These are phyloP conservation scores for Carex littledalei DNA, from an alignment of 176 grass and related monocot genomes.

Conservation along the genomic window DNA sequence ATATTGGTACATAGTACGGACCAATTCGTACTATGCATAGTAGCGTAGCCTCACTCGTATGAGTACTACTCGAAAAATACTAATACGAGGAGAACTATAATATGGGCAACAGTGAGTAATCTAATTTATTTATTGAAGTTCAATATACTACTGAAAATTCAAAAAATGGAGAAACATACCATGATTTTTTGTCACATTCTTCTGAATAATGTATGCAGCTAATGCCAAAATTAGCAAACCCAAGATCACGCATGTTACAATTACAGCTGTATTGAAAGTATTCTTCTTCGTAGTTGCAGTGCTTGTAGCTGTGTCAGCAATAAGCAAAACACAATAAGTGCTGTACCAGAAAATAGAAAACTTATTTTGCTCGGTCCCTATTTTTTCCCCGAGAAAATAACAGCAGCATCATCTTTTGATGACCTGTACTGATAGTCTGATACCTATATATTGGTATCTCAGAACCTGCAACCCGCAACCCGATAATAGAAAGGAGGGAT, in stretches of 20 bases:
- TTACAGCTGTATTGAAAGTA: background rate
- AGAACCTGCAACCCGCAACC: constrained; percentile 32
- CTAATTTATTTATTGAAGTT: background rate
- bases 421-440: background rate
- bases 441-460: constrained; percentile 22
- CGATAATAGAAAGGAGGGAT: constrained; percentile 31
- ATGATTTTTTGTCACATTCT: background rate
- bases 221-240: background rate
- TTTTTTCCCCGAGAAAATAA: background rate
- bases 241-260: background rate
- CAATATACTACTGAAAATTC: background rate
- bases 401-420: background rate
- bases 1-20: no score
- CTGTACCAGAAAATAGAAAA: background rate
- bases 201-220: constrained; percentile 4
- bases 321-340: background rate
- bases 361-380: background rate
- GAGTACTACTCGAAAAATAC: background rate
- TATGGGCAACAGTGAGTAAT: background rate
- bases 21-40: no score
- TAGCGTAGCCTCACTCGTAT: no score
- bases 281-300: background rate
- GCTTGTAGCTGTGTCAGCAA: constrained; percentile 9
- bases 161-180: constrained; percentile 1
- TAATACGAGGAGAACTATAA: background rate